Percentiles rank a stretch among this genome's conserved stretches.
phyloP scores from a whole-genome alignment of 108 stramenopile genomes.

The Fistulifera solaris region DNA sequence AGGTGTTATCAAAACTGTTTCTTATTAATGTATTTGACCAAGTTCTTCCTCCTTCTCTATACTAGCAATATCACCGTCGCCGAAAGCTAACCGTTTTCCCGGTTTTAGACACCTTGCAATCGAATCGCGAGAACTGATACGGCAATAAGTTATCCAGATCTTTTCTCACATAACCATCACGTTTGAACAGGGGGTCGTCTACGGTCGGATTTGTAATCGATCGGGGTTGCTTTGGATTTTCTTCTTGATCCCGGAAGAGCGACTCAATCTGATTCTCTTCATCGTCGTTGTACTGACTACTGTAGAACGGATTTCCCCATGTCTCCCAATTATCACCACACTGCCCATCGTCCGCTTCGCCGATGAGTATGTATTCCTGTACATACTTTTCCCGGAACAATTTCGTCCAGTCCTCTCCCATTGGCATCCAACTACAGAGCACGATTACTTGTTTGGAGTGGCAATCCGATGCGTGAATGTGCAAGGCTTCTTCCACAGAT shows the following conservation, averaged over 20 bases:
- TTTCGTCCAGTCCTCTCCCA: constrained; percentile 65
- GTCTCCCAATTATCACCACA: constrained; percentile 77
- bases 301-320: constrained; percentile 61
- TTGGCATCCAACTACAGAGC: constrained; percentile 82
- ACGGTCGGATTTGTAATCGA: neutral
- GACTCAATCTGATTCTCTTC: neutral
- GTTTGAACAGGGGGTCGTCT: constrained; percentile 22
- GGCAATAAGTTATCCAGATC: constrained; percentile 43
- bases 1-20: neutral
- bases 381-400: constrained; percentile 44
- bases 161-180: constrained; percentile 56
- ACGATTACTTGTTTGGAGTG: constrained; percentile 43
- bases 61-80: neutral
- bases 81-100: constrained; percentile 74
- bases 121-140: constrained; percentile 69
- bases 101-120: constrained; percentile 41
- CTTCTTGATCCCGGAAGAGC: neutral
- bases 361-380: constrained; percentile 78
- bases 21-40: no score
- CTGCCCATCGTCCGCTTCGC: constrained; percentile 71
- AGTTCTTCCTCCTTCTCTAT: no score
- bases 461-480: constrained; percentile 28
- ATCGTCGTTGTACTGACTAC: constrained; percentile 4
- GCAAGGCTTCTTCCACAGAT: constrained; percentile 36
- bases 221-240: constrained; percentile 4